A percentile compares a stretch with the other conserved stretches of the same genome.
phyloP scores from a whole-genome alignment of 1,284 basidiomycete genomes.

The Exobasidium cylindrosporum region DNA sequence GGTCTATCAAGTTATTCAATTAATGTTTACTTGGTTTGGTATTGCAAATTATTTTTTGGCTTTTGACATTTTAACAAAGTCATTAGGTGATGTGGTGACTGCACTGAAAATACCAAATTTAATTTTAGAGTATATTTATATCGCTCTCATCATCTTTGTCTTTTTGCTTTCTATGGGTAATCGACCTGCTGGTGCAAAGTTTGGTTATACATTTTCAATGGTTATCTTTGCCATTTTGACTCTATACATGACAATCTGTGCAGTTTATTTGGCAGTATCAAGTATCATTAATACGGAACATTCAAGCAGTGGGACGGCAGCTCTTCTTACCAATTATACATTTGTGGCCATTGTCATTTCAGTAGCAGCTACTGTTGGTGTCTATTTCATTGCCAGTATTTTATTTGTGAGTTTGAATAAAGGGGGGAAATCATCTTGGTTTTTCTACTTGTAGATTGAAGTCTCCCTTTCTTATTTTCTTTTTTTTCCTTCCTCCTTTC shows the following conservation, averaged over 20 bases:
- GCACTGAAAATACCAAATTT: conserved; percentile 41
- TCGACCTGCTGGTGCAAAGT: conserved; percentile 47
- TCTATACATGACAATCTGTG: conserved; percentile 47
- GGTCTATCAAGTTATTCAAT: conserved; percentile 49
- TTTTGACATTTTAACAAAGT: conserved; percentile 46
- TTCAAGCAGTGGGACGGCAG: conserved; percentile 20
- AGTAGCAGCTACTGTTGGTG: conserved; percentile 47
- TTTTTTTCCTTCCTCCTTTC: conserved; percentile 9
- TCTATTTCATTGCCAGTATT: conserved; percentile 47
- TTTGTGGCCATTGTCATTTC: conserved; percentile 53
- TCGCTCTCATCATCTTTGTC: conserved; percentile 53
- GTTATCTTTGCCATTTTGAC: conserved; percentile 49
- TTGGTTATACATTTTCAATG: conserved; percentile 48
- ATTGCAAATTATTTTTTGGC: conserved; percentile 45
- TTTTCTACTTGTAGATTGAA: not conserved
- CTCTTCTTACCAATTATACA: conserved; percentile 32
- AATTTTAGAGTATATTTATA: conserved; percentile 50
- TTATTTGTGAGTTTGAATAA: conserved; percentile 40
- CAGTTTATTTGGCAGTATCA: conserved; percentile 41
- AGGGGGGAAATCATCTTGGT: not conserved
- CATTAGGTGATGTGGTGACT: conserved; percentile 36
- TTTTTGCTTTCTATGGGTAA: conserved; percentile 54
- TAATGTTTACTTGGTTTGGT: conserved; percentile 58
- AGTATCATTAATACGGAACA: conserved; percentile 33
- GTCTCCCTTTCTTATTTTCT: conserved; percentile 43